Evolutionary conservation across 2,329 filamentous ascomycete species (phyloP), one percentile per base, ranked within the genome.

Genomic region (Zasmidium cellare): DNA sequence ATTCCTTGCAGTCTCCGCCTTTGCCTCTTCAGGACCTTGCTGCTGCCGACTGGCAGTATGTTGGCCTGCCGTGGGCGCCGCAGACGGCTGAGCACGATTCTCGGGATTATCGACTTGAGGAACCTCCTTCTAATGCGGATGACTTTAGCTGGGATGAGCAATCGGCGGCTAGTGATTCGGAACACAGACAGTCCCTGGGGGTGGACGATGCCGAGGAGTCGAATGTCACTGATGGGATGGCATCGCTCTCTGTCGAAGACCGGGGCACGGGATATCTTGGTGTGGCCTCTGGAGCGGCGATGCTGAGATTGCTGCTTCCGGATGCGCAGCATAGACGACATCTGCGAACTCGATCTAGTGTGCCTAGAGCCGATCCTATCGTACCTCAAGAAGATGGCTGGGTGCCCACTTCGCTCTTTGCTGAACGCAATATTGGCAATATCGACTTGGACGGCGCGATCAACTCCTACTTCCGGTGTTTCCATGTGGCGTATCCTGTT

Each of bases 401-500:
- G 65, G 59, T 68, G 1, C 63, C 63, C 2, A 67, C 65, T 3
- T 61, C 64, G 11, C 58, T 68, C 12, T 64, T 57, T 19, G 54
- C 49, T 44, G 62, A 63, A 35, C 57, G 66, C 9, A 65, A 63
- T 6, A 66, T 72, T 11, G 62, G 64, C 46, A 64, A 68, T 45
- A 66, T 70, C 50, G 67, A 71, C 56, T 58, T 70, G 18, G 64
- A 71, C 54, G 58, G 60, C 3, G 65, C 67, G 2, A 65, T 68
- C 56, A 75, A 80, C 56, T 74, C 76, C 1, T 81, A 78, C 62
- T 81, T 81, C 55, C 63, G 72, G 19, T 72, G 78, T 22, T 81
- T 80, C 59, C 77, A 81, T 60, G 68, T 71, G 6, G 75, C 75
- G 46, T 80, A 80, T 62, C 79, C 79, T 1, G 75, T 80, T 44